Evolutionary conservation across 441 rosid genomes (phyloP), one percentile per base, ranked within the genome.

Genomic region (Aquilaria agallochum): DNA sequence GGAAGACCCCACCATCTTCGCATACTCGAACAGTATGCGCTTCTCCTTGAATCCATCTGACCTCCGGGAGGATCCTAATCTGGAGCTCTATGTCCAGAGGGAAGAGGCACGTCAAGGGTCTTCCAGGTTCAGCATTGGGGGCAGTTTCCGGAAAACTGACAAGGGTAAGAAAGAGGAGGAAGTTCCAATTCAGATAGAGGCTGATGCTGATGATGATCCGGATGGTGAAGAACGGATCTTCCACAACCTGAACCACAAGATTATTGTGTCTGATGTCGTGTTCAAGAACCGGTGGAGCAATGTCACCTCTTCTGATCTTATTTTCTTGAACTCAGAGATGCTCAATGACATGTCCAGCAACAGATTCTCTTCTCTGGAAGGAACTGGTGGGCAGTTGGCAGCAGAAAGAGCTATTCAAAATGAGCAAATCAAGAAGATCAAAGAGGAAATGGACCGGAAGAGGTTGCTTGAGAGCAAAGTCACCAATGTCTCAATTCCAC

Each of bases 261-360:
- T 95, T 56, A 44, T 86, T 45, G 72, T 85, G 30, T 83, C 97
- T 0, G 96, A 87, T 67, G 81, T 80, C 14, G 80, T 80, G 42
- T 74, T 89, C 57, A 81, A 86, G 77, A 85, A 77, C 50, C 68
- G 99, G 27, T 95, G 99, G 99, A 95, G 99, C 75, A 86, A 70
- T 58, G 92, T 87, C 57, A 91, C 87, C 65, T 82, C 96, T 2
- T 95, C 97, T 1, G 99, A 92, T 67, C 58, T 92, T 49, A 77
- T 86, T 86, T 80, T 78, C 69, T 64, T 95, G 78, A 88, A 82
- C 12, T 83, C 89, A 0, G 97, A 92, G 68, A 76, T 95, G 97
- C 76, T 89, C 31, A 74, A 72, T 11, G 77, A 76, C 9, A 34
- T 68, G 48, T 81, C 97, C 2, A 79, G 84, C 73, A 72, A 75